Evolutionary conservation across 306 rosid species (phyloP).

Genomic region (Amphicarpaea edgeworthii): DNA sequence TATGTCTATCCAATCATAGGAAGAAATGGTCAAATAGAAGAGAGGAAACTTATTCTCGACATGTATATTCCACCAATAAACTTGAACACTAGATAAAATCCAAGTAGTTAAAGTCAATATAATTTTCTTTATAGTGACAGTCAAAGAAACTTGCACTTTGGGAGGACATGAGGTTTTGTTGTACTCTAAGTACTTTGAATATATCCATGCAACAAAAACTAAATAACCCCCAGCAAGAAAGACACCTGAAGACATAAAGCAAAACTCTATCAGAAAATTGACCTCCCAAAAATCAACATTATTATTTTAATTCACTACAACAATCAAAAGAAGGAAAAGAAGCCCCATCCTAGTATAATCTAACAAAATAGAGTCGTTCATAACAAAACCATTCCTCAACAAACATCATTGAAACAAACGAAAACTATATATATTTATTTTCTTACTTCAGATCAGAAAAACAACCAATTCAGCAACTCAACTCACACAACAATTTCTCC

Average conservation of each 20-base stretch:
- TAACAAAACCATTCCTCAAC: not conserved
- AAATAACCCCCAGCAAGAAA: constrained; percentile 84
- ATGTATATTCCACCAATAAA: constrained; percentile 15
- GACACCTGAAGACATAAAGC: constrained; percentile 74
- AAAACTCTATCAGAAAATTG: constrained; percentile 46
- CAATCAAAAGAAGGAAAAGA: constrained; percentile 16
- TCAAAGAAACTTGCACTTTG: constrained; percentile 78
- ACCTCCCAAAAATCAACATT: constrained; percentile 30
- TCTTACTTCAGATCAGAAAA: not conserved
- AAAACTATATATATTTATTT: not conserved
- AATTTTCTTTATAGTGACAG: constrained; percentile 4
- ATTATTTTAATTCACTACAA: not conserved
- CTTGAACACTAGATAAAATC: constrained; percentile 18
- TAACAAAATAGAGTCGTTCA: constrained; percentile 27
- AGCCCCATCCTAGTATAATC: constrained; percentile 6
- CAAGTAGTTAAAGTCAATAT: constrained; percentile 26
- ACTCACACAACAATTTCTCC: not conserved
- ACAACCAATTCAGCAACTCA: constrained; percentile 31
- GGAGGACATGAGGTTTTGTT: constrained; percentile 67
- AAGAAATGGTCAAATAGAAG: constrained; percentile 33
- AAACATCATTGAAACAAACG: not conserved
- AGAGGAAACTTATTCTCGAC: constrained; percentile 32
- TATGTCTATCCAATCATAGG: constrained; percentile 31
- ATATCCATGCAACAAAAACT: constrained; percentile 87
- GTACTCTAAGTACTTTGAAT: constrained; percentile 91